Conservation (phyloP, 192 early-diverging fungal genomes). For the Mortierella hygrophila region DNA sequence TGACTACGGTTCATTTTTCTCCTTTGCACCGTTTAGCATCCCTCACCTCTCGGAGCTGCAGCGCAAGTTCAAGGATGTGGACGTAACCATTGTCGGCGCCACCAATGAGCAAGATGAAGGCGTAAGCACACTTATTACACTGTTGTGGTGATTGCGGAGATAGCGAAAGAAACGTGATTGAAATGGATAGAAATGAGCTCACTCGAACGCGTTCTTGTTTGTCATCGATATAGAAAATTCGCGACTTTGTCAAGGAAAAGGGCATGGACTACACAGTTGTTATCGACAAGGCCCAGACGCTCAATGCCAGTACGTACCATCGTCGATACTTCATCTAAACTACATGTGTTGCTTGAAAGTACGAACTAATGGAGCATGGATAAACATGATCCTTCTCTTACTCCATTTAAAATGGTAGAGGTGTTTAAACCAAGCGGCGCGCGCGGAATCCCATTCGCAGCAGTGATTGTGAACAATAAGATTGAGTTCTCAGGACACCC, state of each 20-base stretch:
- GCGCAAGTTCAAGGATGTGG: constrained; percentile 60
- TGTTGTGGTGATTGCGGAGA: background rate
- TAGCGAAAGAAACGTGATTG: background rate
- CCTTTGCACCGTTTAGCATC: constrained; percentile 42
- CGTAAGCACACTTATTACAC: constrained; percentile 2
- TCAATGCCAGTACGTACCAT: constrained; percentile 28
- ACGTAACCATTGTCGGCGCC: constrained; percentile 63
- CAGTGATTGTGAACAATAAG: constrained; percentile 60
- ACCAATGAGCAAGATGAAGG: constrained; percentile 66
- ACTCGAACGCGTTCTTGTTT: background rate
- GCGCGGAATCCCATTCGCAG: constrained; percentile 66
- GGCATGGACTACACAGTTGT: constrained; percentile 69
- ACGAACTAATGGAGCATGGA: background rate
- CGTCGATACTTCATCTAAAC: background rate
- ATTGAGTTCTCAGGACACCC: constrained; percentile 67
- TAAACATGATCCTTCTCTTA: background rate
- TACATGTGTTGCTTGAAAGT: background rate
- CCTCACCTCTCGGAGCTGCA: constrained; percentile 63
- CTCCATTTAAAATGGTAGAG: constrained; percentile 14
- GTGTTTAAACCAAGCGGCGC: constrained; percentile 60
- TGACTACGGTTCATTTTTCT: background rate
- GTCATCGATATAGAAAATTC: constrained; percentile 54
- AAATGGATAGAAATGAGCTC: background rate
- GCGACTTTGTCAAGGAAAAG: constrained; percentile 60
- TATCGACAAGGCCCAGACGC: constrained; percentile 56